A percentile compares a stretch with the other conserved stretches of the same genome.
Evolutionary conservation across 352 stramenopile species (phyloP).

Genomic region (Globisporangium echinulatum): DNA sequence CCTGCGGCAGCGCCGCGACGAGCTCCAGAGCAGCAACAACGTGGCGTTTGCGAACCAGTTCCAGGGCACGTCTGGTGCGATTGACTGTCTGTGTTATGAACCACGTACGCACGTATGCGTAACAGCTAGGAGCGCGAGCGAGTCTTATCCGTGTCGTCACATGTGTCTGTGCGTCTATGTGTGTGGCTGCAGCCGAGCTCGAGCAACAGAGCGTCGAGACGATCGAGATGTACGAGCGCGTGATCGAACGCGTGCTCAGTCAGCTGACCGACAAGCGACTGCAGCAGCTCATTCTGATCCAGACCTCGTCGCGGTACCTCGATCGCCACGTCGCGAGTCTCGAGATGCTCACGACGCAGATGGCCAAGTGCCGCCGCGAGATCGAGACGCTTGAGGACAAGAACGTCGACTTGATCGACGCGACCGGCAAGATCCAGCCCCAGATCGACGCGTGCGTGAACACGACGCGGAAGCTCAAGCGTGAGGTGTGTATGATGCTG

Average conservation of each 20-base stretch:
- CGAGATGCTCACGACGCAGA: constrained; percentile 66
- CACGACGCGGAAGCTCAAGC: constrained; percentile 64
- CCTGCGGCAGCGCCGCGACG: constrained; percentile 40
- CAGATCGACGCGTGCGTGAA: constrained; percentile 46
- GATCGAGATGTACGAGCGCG: constrained; percentile 32
- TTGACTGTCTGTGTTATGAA: too few species aligned
- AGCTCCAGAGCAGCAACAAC: constrained; percentile 30
- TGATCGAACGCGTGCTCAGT: constrained; percentile 35
- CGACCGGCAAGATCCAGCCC: constrained; percentile 38
- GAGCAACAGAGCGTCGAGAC: constrained; percentile 58
- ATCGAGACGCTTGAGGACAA: constrained; percentile 67
- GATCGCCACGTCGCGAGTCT: constrained; percentile 62
- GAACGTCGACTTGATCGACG: constrained; percentile 61
- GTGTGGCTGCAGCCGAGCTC: constrained; percentile 29
- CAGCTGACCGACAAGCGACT: constrained; percentile 59
- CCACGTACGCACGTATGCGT: too few species aligned
- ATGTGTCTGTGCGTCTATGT: background rate
- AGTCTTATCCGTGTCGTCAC: background rate
- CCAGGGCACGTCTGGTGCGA: constrained; percentile 50
- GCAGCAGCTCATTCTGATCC: constrained; percentile 69
- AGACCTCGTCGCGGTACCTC: constrained; percentile 67
- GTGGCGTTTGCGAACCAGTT: constrained; percentile 74
- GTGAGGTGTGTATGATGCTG: constrained; percentile 28
- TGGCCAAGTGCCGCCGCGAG: constrained; percentile 63
- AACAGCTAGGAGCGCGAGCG: too few species aligned